Evolutionary conservation across 169 alveolate genomes (phyloP), one percentile per base, ranked within the genome.

Genomic region (Fabrea salina): DNA sequence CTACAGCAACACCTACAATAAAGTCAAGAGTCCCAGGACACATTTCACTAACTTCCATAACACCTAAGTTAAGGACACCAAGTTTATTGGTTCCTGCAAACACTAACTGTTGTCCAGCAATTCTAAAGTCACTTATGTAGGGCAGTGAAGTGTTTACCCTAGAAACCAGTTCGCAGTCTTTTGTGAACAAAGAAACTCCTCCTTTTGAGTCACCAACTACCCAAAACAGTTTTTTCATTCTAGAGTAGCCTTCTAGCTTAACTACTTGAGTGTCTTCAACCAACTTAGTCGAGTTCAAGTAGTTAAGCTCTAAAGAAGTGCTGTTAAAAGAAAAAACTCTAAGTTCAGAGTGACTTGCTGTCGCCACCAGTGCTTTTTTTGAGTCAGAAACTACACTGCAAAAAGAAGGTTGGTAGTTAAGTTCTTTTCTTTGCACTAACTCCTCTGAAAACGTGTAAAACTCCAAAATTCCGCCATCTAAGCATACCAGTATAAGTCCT

Each of bases 171-270:
- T 68, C 61, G 8, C 78, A 57, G 25, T 47, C 44, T 7, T n/a
- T 8, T 1, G 13, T 39, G 4, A n/a, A 68, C 19, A 68, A 37
- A 40, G 25, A 8, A 16, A 68, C 27, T 8, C 67, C 16, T n/a
- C 78, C 78, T 16, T 19, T 11, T 19, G 19, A 25, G 4, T 68
- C 78, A 1, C 78, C 78, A 40, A 44, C 61, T 43, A 68, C n/a
- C 78, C 78, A 68, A 32, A n/a, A 68, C 35, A 41, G 40, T 47
- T 68, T 68, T 13, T 64, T 64, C 44, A 68, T 2, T 47, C 78
- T 68, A 11, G 61, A 43, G 27, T 68, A 68, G 30, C n/a, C n/a
- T n/a, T n/a, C n/a, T 47, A 13, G 44, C 19, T 40, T 43, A 68
- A 43, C 7, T n/a, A n/a, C 8, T 57, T 68, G 11, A 64, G 78